phyloP scores from a whole-genome alignment of 306 rosid species.

The Trichosanthes cucumerina region DNA sequence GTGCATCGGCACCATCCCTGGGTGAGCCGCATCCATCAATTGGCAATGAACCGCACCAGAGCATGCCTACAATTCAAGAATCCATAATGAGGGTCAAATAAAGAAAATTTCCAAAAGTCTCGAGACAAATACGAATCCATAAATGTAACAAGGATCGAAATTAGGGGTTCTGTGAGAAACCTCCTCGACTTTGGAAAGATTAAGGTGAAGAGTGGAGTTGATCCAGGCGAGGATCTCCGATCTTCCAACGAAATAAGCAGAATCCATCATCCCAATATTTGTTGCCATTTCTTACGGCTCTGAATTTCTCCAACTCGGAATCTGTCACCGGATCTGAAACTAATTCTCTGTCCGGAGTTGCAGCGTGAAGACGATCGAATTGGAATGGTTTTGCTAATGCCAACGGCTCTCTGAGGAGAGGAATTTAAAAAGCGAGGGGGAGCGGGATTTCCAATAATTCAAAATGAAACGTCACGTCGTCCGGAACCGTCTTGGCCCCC shows the following conservation, averaged over 20 bases:
- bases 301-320: neutral
- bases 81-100: neutral
- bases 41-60: conserved; percentile 95
- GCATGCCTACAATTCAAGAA: conserved; percentile 44
- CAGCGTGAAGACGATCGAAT: neutral
- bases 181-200: conserved; percentile 82
- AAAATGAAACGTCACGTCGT: conserved; percentile 15
- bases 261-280: conserved; percentile 86
- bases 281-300: conserved; percentile 51
- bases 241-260: conserved; percentile 92
- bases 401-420: neutral
- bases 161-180: conserved; percentile 16
- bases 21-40: conserved; percentile 79
- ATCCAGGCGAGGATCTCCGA: conserved; percentile 91
- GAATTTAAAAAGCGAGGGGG: conserved; percentile 22
- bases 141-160: too few relatives aligned
- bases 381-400: neutral
- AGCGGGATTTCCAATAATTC: conserved; percentile 47
- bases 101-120: too few relatives aligned
- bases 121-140: too few relatives aligned
- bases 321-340: neutral
- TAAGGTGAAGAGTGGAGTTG: conserved; percentile 83
- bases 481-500: too few relatives aligned
- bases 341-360: neutral
- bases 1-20: conserved; percentile 92